A percentile compares a stretch with the other conserved stretches of the same genome.
phyloP scores from a whole-genome alignment of 371 early-diverging fungal species.

The Mucor saturninus region DNA sequence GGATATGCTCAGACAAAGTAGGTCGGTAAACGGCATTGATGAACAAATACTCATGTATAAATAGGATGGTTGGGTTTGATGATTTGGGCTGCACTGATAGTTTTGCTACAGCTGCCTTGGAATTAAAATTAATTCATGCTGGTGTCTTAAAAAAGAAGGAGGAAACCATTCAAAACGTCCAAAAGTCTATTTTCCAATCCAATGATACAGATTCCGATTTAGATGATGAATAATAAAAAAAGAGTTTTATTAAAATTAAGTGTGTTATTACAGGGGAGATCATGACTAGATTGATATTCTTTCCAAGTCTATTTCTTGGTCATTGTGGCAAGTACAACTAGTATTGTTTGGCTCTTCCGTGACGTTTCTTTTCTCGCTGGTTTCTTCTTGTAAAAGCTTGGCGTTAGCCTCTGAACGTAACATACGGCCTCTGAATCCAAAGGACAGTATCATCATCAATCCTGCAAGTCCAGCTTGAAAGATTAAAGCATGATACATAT shows the following conservation, averaged over 20 bases:
- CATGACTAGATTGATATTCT: not conserved
- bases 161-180: slow-evolving; percentile 2
- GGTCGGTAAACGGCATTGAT: not conserved
- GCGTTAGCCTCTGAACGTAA: slow-evolving; percentile 27
- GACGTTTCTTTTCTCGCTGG: slow-evolving; percentile 2
- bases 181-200: slow-evolving; percentile 47
- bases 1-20: slow-evolving; percentile 42
- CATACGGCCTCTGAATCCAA: slow-evolving; percentile 32
- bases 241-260: slow-evolving; percentile 5
- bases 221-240: slow-evolving; percentile 20
- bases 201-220: slow-evolving; percentile 43
- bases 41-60: not conserved
- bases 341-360: no score
- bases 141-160: slow-evolving; percentile 50
- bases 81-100: slow-evolving; percentile 88
- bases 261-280: not conserved
- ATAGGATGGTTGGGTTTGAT: slow-evolving; percentile 93
- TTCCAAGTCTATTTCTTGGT: not conserved
- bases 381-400: slow-evolving; percentile 6
- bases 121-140: slow-evolving; percentile 71
- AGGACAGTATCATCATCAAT: slow-evolving; percentile 24
- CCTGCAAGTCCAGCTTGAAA: slow-evolving; percentile 38
- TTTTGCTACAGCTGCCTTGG: slow-evolving; percentile 81
- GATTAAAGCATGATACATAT: slow-evolving; percentile 35
- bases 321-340: not conserved